A percentile compares a stretch with the other conserved stretches of the same genome.
These are phyloP conservation scores for Keqinozyma sinolaborantium DNA, from an alignment of 1,139 yeast genomes.

Conservation along the genomic window DNA sequence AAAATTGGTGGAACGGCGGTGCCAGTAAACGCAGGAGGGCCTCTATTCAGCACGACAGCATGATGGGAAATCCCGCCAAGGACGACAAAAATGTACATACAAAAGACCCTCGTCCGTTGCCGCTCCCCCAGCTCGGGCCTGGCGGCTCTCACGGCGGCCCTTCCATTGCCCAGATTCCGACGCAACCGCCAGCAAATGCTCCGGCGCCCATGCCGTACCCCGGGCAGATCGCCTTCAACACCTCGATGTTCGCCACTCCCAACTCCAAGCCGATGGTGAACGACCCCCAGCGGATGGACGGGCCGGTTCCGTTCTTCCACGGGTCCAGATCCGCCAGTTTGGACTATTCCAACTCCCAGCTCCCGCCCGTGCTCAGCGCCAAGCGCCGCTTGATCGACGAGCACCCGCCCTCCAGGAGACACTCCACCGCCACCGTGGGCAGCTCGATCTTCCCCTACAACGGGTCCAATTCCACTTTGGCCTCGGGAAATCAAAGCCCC, in stretches of 20 bases:
- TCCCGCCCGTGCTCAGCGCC: constrained; percentile 22
- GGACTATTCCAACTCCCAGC: constrained; percentile 21
- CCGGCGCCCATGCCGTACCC: constrained; percentile 16
- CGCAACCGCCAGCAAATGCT: constrained; percentile 7
- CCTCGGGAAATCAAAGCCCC: constrained; percentile 10
- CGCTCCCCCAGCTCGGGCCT: background rate
- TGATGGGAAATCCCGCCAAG: background rate
- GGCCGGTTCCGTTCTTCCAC: constrained; percentile 1
- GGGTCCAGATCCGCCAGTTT: constrained; percentile 29
- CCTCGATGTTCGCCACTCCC: constrained; percentile 33
- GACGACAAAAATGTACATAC: background rate
- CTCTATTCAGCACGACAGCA: constrained; percentile 13
- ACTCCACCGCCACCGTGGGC: constrained; percentile 21
- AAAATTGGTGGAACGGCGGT: constrained; percentile 97
- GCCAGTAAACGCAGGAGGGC: constrained; percentile 74
- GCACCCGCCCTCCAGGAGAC: constrained; percentile 18
- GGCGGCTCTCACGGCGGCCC: constrained; percentile 1
- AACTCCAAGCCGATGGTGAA: constrained; percentile 6
- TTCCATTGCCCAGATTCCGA: background rate
- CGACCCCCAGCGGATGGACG: constrained; percentile 6
- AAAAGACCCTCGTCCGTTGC: background rate
- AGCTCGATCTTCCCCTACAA: constrained; percentile 2
- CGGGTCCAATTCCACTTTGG: constrained; percentile 17
- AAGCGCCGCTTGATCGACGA: constrained; percentile 28
- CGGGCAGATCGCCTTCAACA: constrained; percentile 32